Base-by-base conservation (phyloP, 306 rosid species). In the Castanopsis chinensis region DNA sequence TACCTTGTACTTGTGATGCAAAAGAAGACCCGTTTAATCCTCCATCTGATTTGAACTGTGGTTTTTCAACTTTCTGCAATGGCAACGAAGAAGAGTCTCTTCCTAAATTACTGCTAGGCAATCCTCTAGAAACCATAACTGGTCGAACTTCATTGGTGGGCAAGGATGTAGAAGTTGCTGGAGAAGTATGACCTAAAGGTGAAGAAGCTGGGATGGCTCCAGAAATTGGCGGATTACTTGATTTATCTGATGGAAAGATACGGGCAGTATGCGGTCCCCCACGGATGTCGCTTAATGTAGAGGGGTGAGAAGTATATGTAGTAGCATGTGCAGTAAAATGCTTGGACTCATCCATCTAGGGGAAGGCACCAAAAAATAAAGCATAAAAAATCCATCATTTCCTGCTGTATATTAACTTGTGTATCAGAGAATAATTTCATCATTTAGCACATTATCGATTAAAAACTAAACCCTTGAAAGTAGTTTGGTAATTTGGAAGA, bases 271-370 rank as follows among this genome's bases (percentile, higher is more conserved):
- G 88, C 52, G 94, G 49, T 58, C 78, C 78, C 76, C 81, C 89
- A 53, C 87, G 97, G 83, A 25, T 87, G 79, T 92, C 97, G 81
- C 82, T 84, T 19, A 86, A 77, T 64, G 90, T 71, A 27, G 82
- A 77, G 80, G 92, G 90, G 59, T 87, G 98, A 69, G 98, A 83
- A 25, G 90, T 49, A 73, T 84, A 80, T 5, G 97, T 69, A 41
- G 93, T 60, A 63, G 93, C 82, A 63, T 86, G 91, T 71, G 97
- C 87, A 37, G 87, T n/a, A 76, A 77, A 86, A 75, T 91, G 93
- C 90, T 86, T 95, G 68, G 97, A 71, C 79, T 95, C 99, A 81
- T 95, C 98, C 94, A 95, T 92, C 99, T 95, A 83, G 65, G 69
- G 80, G 18, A 33, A 57, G 28, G 37, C 37, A 74, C 64, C 5